phyloP scores from a whole-genome alignment of 495 filamentous ascomycete species.

The Arthonia radiata region DNA sequence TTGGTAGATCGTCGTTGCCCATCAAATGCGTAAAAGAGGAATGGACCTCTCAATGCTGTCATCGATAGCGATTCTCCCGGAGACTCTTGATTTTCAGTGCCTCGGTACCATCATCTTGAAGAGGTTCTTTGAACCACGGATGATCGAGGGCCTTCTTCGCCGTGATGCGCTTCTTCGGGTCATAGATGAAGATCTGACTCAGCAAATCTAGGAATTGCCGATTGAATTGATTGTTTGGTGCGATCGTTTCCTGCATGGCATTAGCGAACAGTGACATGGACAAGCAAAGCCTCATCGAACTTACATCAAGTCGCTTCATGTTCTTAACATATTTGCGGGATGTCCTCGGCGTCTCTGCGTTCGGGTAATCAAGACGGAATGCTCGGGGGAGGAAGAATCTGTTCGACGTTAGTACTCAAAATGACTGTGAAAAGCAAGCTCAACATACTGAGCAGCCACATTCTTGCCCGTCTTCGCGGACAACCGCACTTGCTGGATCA shows the following conservation, averaged over 20 bases:
- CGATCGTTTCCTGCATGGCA: constrained; percentile 57
- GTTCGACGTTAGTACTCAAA: not conserved
- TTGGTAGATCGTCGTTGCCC: no score
- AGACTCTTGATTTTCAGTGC: constrained; percentile 62
- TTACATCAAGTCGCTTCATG: constrained; percentile 73
- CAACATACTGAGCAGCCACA: constrained; percentile 54
- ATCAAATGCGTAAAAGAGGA: no score
- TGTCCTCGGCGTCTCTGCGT: constrained; percentile 61
- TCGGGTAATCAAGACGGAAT: constrained; percentile 65
- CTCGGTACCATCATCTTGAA: constrained; percentile 81
- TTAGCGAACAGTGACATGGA: not conserved
- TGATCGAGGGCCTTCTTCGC: constrained; percentile 80
- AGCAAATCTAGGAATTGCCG: constrained; percentile 69
- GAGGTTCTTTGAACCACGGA: constrained; percentile 73
- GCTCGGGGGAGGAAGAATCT: constrained; percentile 59
- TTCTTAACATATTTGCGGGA: constrained; percentile 82
- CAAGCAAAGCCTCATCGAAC: constrained; percentile 10
- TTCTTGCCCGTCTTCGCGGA: constrained; percentile 40
- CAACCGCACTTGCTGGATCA: constrained; percentile 50
- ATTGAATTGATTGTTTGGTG: constrained; percentile 52
- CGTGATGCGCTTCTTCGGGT: constrained; percentile 70
- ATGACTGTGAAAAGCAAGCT: not conserved
- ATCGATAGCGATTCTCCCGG: no score
- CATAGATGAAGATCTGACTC: constrained; percentile 80
- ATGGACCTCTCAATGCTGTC: no score